Evolutionary conservation across 1,139 yeast genomes (phyloP).

Genomic region (Kodamaea fungicola): DNA sequence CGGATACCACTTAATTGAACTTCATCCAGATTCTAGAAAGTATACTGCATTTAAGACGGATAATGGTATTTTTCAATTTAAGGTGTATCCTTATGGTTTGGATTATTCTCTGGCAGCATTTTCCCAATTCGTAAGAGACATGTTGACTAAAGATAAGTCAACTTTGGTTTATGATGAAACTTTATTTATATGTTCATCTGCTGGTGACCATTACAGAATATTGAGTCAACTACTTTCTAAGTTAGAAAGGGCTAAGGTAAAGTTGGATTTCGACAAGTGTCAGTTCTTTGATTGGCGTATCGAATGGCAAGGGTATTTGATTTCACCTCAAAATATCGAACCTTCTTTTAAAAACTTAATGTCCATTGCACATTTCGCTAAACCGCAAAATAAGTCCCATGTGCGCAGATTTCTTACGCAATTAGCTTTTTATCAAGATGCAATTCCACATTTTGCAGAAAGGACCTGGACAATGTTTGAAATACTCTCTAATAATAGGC

Average conservation of each 20-base stretch:
- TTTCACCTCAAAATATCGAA: constrained; percentile 1
- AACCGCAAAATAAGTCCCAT: neutral
- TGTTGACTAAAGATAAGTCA: neutral
- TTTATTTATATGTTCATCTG: constrained; percentile 1
- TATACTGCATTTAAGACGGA: constrained; percentile 3
- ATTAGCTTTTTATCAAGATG: constrained; percentile 2
- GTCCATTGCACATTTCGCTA: neutral
- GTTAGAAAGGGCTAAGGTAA: constrained; percentile 1
- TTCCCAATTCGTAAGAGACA: constrained; percentile 1
- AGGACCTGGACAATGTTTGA: constrained; percentile 2
- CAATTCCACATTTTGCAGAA: constrained; percentile 2
- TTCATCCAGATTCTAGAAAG: constrained; percentile 2
- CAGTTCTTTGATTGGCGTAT: constrained; percentile 1
- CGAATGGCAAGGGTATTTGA: constrained; percentile 3
- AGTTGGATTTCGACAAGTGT: constrained; percentile 1
- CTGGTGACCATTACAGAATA: neutral
- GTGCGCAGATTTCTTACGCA: constrained; percentile 1
- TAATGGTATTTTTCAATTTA: constrained; percentile 1
- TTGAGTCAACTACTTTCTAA: neutral
- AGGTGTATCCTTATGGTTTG: constrained; percentile 3
- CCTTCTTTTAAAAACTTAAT: constrained; percentile 1
- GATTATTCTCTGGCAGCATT: neutral
- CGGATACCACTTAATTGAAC: constrained; percentile 2
- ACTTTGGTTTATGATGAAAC: constrained; percentile 1
- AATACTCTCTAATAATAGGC: neutral